Conservation (phyloP, 2,329 filamentous ascomycete genomes). For the Calonectria pseudoturangicola region DNA sequence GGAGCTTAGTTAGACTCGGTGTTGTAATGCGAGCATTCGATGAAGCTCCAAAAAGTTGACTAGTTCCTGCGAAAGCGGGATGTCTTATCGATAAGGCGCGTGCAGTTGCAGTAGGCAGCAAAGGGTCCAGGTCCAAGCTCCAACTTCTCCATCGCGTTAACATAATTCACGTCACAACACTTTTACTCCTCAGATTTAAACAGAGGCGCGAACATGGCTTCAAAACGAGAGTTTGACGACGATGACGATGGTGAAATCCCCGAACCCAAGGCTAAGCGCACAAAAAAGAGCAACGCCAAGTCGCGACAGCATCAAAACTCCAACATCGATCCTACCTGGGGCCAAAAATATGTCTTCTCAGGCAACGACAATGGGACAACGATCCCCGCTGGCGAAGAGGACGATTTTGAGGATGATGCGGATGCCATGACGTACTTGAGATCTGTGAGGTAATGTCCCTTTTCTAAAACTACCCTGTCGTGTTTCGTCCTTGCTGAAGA, state of each 20-base stretch:
- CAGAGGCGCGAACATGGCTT: slow-evolving; percentile 54
- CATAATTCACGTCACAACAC: not conserved
- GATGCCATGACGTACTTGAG: slow-evolving; percentile 82
- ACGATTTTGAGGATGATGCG: slow-evolving; percentile 80
- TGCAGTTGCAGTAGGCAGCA: slow-evolving; percentile 45
- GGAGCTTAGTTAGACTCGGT: not conserved
- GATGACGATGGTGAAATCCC: slow-evolving; percentile 54
- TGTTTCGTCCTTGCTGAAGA: slow-evolving; percentile 55
- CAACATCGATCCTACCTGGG: slow-evolving; percentile 78
- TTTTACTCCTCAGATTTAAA: not conserved
- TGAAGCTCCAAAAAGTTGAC: slow-evolving; percentile 40
- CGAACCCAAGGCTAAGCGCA: slow-evolving; percentile 54
- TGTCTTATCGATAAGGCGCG: slow-evolving; percentile 44
- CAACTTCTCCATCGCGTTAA: slow-evolving; percentile 21
- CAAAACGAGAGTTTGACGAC: slow-evolving; percentile 60
- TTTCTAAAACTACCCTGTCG: slow-evolving; percentile 25
- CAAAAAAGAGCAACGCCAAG: slow-evolving; percentile 57
- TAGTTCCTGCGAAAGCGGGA: slow-evolving; percentile 42
- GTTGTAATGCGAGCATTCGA: slow-evolving; percentile 33
- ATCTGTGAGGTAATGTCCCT: slow-evolving; percentile 78
- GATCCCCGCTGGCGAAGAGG: slow-evolving; percentile 71
- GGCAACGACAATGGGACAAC: slow-evolving; percentile 71
- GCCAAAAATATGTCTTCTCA: slow-evolving; percentile 83
- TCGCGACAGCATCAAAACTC: slow-evolving; percentile 65
- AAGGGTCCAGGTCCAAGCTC: slow-evolving; percentile 37